Base-by-base conservation (phyloP, 2,329 filamentous ascomycete species). In the Neopestalotiopsis sp. region DNA sequence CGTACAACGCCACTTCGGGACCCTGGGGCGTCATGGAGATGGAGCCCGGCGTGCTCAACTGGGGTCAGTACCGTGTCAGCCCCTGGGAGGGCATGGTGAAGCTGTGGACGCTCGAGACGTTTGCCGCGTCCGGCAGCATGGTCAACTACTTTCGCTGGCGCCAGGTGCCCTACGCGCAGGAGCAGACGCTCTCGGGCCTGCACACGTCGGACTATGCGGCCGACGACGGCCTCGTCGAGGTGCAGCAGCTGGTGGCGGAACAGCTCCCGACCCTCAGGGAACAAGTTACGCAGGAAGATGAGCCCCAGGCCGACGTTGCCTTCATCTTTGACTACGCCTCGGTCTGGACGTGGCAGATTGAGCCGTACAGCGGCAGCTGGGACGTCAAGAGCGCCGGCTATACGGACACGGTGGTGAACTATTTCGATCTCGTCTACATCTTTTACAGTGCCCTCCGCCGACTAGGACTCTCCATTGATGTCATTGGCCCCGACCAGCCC, bases 71-170 rank as follows among this genome's bases (percentile, higher is more conserved):
- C 59, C 70, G 73, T 14, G 73, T 74, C 14, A 70, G 69, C 3
- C 73, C 73, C 3, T 59, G 42, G 56, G 68, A 67, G 34, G 73
- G 73, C 4, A 74, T 74, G 72, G 70, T 73, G n/a, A 61, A 70
- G 9, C 73, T 74, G 28, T 74, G 73, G 73, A 71, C 72, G 20
- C 70, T 72, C 49, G 72, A 74, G 68, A 71, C 70, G 4, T 74
- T 71, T 42, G 73, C 72, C 1, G 72, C 70, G 2, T 68, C 68
- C 5, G 73, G 73, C 10, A 70, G 72, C 40, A 45, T 71, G 34
- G 71, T 74, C 61, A 71, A 69, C 67, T 74, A 74, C 61, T 74
- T 74, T 53, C 71, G 73, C n/a, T 74, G 72, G 73, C 71, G 73
- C 30, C 73, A 74, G 38, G 71, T 70, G 6, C 72, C 73, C 2